phyloP scores from a whole-genome alignment of 305 asterid species.

The Petunia hybrid region DNA sequence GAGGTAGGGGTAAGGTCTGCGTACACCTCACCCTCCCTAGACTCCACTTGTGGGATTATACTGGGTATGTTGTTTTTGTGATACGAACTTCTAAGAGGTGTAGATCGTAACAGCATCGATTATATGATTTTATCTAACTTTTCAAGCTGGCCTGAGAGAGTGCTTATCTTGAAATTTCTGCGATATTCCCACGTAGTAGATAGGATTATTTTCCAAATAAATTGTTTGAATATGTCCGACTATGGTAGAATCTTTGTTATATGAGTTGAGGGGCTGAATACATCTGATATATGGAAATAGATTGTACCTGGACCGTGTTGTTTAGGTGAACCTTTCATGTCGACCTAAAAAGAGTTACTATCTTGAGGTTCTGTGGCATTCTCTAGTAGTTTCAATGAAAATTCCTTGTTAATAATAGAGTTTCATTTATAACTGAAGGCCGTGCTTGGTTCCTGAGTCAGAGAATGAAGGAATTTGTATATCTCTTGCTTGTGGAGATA shows the following conservation, averaged over 20 bases:
- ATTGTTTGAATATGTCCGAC: not conserved
- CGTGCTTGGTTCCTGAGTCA: constrained; percentile 66
- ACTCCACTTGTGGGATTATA: too few relatives aligned
- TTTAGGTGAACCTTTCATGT: not conserved
- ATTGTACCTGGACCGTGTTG: constrained; percentile 5
- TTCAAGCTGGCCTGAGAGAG: not conserved
- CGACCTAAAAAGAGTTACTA: not conserved
- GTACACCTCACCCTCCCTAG: too few relatives aligned
- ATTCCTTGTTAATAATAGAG: constrained; percentile 21
- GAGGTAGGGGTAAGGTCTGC: too few relatives aligned
- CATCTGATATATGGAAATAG: not conserved
- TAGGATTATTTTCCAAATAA: not conserved
- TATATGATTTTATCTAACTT: not conserved
- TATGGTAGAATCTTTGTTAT: not conserved
- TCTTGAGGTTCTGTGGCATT: constrained; percentile 16
- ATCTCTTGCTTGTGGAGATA: constrained; percentile 69
- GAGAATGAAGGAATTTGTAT: constrained; percentile 82
- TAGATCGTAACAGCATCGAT: not conserved
- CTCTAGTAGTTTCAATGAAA: not conserved
- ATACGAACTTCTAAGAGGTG: constrained; percentile 5
- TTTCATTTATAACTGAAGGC: constrained; percentile 49
- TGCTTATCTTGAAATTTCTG: not conserved
- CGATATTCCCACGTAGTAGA: not conserved
- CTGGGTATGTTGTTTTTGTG: too few relatives aligned
- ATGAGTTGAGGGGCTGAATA: constrained; percentile 3